Percentiles rank a stretch among this genome's conserved stretches.
These are phyloP conservation scores for Dimocarpus longan DNA, from an alignment of 345 rosid genomes.

Conservation along the genomic window DNA sequence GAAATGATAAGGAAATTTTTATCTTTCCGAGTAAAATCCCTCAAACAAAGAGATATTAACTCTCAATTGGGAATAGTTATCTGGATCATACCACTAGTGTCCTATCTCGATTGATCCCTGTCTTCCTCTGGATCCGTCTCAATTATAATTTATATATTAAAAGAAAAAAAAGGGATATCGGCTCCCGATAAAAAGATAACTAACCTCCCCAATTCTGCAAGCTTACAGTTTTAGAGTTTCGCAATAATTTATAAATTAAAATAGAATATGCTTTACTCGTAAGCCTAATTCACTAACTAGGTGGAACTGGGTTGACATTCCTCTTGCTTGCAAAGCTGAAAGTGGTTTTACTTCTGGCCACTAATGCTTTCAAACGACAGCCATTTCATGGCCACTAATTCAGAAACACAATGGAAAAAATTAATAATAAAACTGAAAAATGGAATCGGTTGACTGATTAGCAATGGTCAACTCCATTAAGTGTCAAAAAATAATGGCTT, in stretches of 20 bases:
- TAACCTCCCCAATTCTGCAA: too few species aligned
- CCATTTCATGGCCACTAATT: slow-evolving; percentile 19
- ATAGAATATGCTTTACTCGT: neutral
- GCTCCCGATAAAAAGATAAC: too few species aligned
- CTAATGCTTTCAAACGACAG: slow-evolving; percentile 5
- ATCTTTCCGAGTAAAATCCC: too few species aligned
- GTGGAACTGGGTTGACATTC: slow-evolving; percentile 10
- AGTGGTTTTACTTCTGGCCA: neutral
- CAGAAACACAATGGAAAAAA: neutral
- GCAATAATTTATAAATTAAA: too few species aligned
- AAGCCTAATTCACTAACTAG: neutral
- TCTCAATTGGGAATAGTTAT: too few species aligned
- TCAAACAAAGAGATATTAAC: too few species aligned
- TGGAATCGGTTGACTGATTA: slow-evolving; percentile 1
- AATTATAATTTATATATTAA: too few species aligned
- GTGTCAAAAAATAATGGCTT: slow-evolving; percentile 13
- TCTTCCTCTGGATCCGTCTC: too few species aligned
- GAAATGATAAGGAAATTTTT: too few species aligned
- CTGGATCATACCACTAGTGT: too few species aligned
- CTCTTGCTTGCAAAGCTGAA: neutral
- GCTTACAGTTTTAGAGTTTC: neutral
- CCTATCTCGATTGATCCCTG: too few species aligned
- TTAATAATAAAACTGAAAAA: neutral
- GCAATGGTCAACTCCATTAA: slow-evolving; percentile 13
- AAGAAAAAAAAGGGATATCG: too few species aligned